A percentile compares a stretch with the other conserved stretches of the same genome.
Evolutionary conservation across 805 yeast genomes (phyloP).

Genomic region (Spathaspora arborariae): DNA sequence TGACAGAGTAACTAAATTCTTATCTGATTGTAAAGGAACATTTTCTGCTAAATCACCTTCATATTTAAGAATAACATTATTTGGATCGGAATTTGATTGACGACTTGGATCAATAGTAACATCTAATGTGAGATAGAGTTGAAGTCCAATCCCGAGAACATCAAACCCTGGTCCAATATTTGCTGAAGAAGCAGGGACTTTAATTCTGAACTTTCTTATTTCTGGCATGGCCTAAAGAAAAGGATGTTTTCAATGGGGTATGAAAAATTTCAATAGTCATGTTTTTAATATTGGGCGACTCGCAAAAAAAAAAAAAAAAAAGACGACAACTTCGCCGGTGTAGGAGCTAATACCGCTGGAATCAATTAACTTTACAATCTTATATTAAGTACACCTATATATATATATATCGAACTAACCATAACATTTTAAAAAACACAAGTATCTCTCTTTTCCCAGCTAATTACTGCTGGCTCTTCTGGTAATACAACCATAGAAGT

Average conservation of each 20-base stretch:
- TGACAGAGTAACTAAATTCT: slow-evolving; percentile 85
- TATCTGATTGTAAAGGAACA: slow-evolving; percentile 76
- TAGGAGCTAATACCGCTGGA: neutral
- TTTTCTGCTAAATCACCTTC: slow-evolving; percentile 76
- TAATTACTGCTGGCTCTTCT: slow-evolving; percentile 63
- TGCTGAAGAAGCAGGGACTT: slow-evolving; percentile 95
- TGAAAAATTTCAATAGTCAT: neutral
- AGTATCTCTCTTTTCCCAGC: slow-evolving; percentile 65
- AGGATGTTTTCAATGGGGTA: neutral
- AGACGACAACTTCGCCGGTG: neutral
- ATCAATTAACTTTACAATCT: neutral
- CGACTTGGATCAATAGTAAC: slow-evolving; percentile 58
- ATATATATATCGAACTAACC: neutral
- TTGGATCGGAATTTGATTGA: slow-evolving; percentile 53
- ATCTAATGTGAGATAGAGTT: slow-evolving; percentile 64
- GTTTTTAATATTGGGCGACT: neutral
- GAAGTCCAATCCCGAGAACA: slow-evolving; percentile 88
- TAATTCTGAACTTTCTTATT: slow-evolving; percentile 43
- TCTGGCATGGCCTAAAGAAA: neutral
- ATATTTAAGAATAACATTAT: slow-evolving; percentile 67
- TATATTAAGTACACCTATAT: neutral
- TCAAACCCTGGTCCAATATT: slow-evolving; percentile 99
- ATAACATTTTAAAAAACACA: slow-evolving; percentile 20
- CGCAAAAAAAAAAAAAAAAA: neutral
- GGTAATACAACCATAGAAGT: slow-evolving; percentile 94